Percentiles rank a stretch among this genome's conserved stretches.
Evolutionary conservation across 2,329 filamentous ascomycete species (phyloP).

Genomic region (Albophoma yamanashiensis): DNA sequence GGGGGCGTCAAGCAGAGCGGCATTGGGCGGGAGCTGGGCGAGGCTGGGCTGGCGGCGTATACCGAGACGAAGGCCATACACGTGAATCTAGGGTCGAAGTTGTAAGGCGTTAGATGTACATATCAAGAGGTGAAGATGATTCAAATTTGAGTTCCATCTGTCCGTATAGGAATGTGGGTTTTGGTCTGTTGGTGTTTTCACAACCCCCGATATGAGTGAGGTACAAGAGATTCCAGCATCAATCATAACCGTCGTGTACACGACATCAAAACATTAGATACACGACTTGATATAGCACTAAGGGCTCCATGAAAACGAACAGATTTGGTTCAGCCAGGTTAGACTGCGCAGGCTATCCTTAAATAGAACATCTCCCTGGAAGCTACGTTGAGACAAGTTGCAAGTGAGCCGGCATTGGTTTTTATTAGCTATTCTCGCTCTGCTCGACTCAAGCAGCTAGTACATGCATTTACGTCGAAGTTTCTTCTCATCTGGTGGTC

Average conservation of each 20-base stretch:
- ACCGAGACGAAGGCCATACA: constrained; percentile 34
- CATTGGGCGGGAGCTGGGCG: constrained; percentile 33
- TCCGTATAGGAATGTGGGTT: not conserved
- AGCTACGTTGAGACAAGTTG: not conserved
- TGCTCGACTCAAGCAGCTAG: not conserved
- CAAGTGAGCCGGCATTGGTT: not conserved
- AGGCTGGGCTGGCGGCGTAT: constrained; percentile 32
- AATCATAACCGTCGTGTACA: no score
- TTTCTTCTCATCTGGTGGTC: no score
- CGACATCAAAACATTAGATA: not conserved
- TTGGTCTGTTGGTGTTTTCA: not conserved
- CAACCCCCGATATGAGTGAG: not conserved
- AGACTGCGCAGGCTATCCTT: not conserved
- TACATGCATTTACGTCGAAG: not conserved
- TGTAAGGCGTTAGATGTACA: constrained; percentile 9
- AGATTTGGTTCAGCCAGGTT: not conserved
- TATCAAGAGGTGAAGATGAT: not conserved
- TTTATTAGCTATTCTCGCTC: not conserved
- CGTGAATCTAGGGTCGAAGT: constrained; percentile 27
- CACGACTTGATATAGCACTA: not conserved
- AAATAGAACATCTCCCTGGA: not conserved
- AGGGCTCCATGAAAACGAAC: not conserved
- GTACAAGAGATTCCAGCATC: not conserved
- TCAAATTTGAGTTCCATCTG: not conserved
- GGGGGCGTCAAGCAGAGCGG: constrained; percentile 38